Evolutionary conservation across 2,329 filamentous ascomycete species (phyloP).

Genomic region (Botrytis fragariae): DNA sequence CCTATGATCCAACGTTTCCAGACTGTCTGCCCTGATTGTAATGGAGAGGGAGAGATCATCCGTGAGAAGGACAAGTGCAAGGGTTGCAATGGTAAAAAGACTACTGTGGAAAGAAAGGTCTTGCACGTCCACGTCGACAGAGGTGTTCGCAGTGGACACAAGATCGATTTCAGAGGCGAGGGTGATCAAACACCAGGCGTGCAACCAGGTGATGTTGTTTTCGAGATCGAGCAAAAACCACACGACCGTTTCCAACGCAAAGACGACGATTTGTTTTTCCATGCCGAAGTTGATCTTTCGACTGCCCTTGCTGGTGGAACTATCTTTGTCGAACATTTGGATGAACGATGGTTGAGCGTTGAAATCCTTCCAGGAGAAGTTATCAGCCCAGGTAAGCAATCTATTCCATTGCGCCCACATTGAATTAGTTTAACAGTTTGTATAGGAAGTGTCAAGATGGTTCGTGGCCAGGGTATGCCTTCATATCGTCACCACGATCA

Average conservation of each 20-base stretch:
- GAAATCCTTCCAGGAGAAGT: constrained; percentile 93
- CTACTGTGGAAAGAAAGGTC: constrained; percentile 93
- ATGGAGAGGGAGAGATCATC: constrained; percentile 94
- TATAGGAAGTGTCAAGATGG: constrained; percentile 83
- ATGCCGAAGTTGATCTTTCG: constrained; percentile 91
- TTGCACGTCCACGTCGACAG: constrained; percentile 96
- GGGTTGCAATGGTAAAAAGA: constrained; percentile 96
- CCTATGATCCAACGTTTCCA: constrained; percentile 99
- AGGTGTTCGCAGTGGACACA: constrained; percentile 89
- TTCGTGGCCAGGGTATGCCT: constrained; percentile 97
- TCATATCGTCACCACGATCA: constrained; percentile 91
- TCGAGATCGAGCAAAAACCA: constrained; percentile 99
- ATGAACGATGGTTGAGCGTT: constrained; percentile 93
- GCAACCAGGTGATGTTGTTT: constrained; percentile 92
- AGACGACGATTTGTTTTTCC: constrained; percentile 93
- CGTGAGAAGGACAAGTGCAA: constrained; percentile 98
- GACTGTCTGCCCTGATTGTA: constrained; percentile 97
- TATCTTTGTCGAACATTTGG: constrained; percentile 92
- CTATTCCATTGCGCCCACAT: not conserved
- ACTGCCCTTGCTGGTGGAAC: constrained; percentile 90
- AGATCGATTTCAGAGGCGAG: constrained; percentile 95
- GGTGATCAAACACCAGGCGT: constrained; percentile 94
- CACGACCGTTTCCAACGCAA: constrained; percentile 92
- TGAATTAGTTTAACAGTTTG: constrained; percentile 32
- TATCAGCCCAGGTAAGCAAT: constrained; percentile 76